Conservation (phyloP, 2,329 filamentous ascomycete species). For the Aspergillus sp. region DNA sequence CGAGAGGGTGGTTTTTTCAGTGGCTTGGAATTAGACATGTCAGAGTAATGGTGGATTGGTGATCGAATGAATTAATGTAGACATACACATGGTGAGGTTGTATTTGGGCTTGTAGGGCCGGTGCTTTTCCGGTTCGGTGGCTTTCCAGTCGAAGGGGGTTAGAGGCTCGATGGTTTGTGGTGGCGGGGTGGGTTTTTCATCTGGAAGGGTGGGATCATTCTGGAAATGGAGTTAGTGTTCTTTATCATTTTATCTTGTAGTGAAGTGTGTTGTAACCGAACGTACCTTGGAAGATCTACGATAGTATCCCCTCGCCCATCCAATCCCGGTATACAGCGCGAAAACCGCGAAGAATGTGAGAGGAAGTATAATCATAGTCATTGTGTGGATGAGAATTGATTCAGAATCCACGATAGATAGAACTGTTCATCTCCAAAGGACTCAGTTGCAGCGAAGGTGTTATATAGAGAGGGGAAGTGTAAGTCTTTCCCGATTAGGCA, state of each 20-base stretch:
- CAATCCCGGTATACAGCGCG: background rate
- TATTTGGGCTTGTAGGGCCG: conserved; percentile 3
- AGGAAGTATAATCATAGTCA: background rate
- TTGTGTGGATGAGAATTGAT: background rate
- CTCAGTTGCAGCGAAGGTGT: no score
- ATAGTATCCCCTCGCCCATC: background rate
- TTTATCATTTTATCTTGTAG: no score
- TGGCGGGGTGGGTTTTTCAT: background rate
- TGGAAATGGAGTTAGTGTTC: background rate
- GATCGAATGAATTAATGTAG: no score
- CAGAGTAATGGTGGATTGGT: no score
- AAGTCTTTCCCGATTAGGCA: background rate
- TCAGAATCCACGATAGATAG: no score
- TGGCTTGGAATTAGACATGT: background rate
- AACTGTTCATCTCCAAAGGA: no score
- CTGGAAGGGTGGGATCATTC: background rate
- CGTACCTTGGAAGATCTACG: background rate
- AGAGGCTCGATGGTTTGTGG: background rate
- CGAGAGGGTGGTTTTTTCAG: background rate
- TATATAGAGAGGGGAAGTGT: no score
- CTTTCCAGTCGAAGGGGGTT: background rate
- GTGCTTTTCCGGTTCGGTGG: background rate
- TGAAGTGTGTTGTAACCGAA: background rate
- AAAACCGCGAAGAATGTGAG: background rate
- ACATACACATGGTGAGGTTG: conserved; percentile 5